These are phyloP conservation scores for Coniella lustricola DNA, from an alignment of 2,329 filamentous ascomycete genomes.

Conservation along the genomic window DNA sequence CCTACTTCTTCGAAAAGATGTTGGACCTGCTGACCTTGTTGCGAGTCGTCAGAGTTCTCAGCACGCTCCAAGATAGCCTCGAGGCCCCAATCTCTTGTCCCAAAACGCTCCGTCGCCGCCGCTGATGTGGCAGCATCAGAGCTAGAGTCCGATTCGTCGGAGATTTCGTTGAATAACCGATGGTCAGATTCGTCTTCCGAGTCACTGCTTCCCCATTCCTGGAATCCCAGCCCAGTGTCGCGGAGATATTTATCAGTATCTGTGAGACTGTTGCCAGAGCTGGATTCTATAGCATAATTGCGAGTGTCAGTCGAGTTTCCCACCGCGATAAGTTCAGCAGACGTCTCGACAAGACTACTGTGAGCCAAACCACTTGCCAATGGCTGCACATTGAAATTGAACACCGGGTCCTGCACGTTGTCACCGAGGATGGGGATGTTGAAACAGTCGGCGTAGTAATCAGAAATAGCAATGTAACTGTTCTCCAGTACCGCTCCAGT, in stretches of 20 bases:
- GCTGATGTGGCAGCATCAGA: not conserved
- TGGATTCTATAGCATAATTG: not conserved
- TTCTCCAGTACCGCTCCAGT: not conserved
- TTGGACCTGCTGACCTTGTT: not conserved
- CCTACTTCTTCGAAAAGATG: not conserved
- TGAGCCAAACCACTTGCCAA: not conserved
- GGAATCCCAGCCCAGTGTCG: conserved; percentile 12
- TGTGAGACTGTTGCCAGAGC: not conserved
- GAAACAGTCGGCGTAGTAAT: not conserved
- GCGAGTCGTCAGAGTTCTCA: not conserved
- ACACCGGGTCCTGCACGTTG: not conserved
- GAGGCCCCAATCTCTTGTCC: not conserved
- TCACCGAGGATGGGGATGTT: not conserved
- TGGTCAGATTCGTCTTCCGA: conserved; percentile 5
- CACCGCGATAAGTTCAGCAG: not conserved
- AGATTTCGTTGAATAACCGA: conserved; percentile 11
- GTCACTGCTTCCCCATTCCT: conserved; percentile 10
- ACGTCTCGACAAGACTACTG: not conserved
- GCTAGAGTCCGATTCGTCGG: conserved; percentile 3
- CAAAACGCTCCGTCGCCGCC: not conserved
- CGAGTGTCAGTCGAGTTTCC: not conserved
- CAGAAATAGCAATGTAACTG: not conserved
- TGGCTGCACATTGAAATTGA: not conserved
- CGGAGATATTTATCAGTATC: not conserved
- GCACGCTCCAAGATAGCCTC: not conserved